Percentiles rank a stretch among this genome's conserved stretches.
These are phyloP conservation scores for Mallotus repandus DNA, from an alignment of 441 rosid species.

Conservation along the genomic window DNA sequence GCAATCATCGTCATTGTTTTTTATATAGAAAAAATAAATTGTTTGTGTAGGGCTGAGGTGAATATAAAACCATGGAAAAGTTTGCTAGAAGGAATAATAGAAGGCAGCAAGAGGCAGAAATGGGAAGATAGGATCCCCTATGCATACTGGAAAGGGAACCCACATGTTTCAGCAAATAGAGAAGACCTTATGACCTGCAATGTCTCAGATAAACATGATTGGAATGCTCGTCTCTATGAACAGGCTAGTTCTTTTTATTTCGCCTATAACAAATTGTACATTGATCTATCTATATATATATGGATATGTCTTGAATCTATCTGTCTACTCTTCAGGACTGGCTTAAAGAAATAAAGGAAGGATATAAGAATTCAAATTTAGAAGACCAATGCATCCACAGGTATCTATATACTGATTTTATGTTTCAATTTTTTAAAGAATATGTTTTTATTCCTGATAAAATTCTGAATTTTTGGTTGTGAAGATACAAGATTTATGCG, in stretches of 20 bases:
- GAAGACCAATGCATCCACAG: slow-evolving; percentile 68
- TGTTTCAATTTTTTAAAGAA: not conserved
- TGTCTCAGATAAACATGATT: slow-evolving; percentile 43
- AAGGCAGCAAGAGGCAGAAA: slow-evolving; percentile 37
- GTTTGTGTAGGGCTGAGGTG: slow-evolving; percentile 42
- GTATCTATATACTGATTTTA: slow-evolving; percentile 25
- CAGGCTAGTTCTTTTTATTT: slow-evolving; percentile 28
- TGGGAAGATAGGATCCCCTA: slow-evolving; percentile 54
- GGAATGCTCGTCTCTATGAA: slow-evolving; percentile 41
- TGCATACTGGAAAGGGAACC: slow-evolving; percentile 74
- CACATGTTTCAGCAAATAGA: slow-evolving; percentile 37
- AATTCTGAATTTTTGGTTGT: not conserved
- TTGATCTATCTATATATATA: too few relatives aligned
- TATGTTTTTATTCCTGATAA: not conserved
- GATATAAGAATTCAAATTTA: slow-evolving; percentile 60
- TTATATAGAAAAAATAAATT: too few relatives aligned
- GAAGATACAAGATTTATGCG: slow-evolving; percentile 22
- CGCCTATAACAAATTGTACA: too few relatives aligned
- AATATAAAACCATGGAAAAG: slow-evolving; percentile 50
- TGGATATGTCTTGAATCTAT: too few relatives aligned
- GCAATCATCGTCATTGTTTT: too few relatives aligned
- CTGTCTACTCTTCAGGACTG: slow-evolving; percentile 49
- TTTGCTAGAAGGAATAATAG: slow-evolving; percentile 33
- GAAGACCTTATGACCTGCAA: slow-evolving; percentile 52
- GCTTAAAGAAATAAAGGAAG: slow-evolving; percentile 47